A percentile compares a stretch with the other conserved stretches of the same genome.
Evolutionary conservation across 805 yeast genomes (phyloP).

Genomic region (Scheffersomyces amazonensis): DNA sequence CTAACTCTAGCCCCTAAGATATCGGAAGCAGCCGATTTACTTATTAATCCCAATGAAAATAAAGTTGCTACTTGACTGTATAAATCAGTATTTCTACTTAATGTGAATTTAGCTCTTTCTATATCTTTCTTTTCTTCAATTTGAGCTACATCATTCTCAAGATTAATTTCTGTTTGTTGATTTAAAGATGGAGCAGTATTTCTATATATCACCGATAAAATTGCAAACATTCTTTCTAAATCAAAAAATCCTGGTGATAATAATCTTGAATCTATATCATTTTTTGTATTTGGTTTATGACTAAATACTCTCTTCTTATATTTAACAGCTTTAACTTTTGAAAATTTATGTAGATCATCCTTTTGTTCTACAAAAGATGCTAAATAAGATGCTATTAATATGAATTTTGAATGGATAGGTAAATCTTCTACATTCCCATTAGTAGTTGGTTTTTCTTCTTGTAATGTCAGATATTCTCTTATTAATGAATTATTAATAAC

Average conservation of each 20-base stretch:
- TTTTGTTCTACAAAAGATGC: slow-evolving; percentile 76
- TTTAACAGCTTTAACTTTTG: slow-evolving; percentile 46
- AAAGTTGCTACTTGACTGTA: slow-evolving; percentile 59
- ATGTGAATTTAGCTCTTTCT: slow-evolving; percentile 33
- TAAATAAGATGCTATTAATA: slow-evolving; percentile 78
- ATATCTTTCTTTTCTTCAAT: slow-evolving; percentile 28
- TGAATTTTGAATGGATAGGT: slow-evolving; percentile 60
- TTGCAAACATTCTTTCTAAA: slow-evolving; percentile 76
- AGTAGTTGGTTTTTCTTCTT: slow-evolving; percentile 16
- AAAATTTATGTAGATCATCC: slow-evolving; percentile 67
- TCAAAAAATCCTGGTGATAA: slow-evolving; percentile 74
- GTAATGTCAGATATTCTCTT: slow-evolving; percentile 19
- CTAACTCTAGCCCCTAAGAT: slow-evolving; percentile 63
- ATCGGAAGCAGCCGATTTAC: slow-evolving; percentile 45
- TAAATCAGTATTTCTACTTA: slow-evolving; percentile 45
- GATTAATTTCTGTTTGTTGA: slow-evolving; percentile 15
- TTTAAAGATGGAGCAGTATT: slow-evolving; percentile 30
- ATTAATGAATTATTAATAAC: slow-evolving; percentile 28
- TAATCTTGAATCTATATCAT: slow-evolving; percentile 56
- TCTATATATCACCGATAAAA: slow-evolving; percentile 66
- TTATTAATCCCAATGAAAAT: slow-evolving; percentile 49
- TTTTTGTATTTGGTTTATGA: slow-evolving; percentile 24
- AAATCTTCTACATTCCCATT: slow-evolving; percentile 39
- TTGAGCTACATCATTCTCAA: slow-evolving; percentile 32
- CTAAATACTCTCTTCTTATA: slow-evolving; percentile 22